Base-by-base conservation (phyloP, 139 green algal species). In the Penium margaritaceum region DNA sequence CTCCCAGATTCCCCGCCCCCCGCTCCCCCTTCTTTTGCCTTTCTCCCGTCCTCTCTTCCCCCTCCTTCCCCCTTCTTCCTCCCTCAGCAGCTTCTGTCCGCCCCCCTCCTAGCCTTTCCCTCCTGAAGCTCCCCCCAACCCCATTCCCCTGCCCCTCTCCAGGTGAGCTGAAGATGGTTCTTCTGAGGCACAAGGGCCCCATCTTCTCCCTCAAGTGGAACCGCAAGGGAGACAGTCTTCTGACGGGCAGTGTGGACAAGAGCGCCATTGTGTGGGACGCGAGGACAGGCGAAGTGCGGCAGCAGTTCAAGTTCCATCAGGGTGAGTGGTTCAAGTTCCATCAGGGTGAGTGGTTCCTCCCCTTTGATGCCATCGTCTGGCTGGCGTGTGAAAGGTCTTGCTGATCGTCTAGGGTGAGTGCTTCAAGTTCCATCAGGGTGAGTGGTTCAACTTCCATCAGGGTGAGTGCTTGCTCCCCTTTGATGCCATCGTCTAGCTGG, bases 161-260 rank as follows among this genome's bases (percentile, higher is more conserved):
- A 88, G 90, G 90, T 34, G 85, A 89, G 63, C 74, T 97, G 64
- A 80, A 86, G 60, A 82, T 81, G 21, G 90, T 84, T 33, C 84
- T 96, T 43, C 78, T 85, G 24, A 86, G 81, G 65, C 91, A 97
- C 83, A 83, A 83, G 54, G 88, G 89, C 7, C 87, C 90, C 30
- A 88, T 96, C 62, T 96, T 96, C 81, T 89, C 87, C 3, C 84
- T 96, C n/a, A 92, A 93, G 54, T 97, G 90, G 89, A 96, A 94
- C 87, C 89, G 87, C 68, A 86, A 85, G 7, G 91, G 90, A 9
- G 87, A 93, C 74, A 85, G 89, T 69, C 84, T 97, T 77, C 85
- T 97, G 21, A 90, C 74, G 57, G 89, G 90, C 55, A 89, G 84
- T 24, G 87, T 96, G 37, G 92, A 97, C 83, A 91, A 90, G 66